These are phyloP conservation scores for Elongisporangium prolatum DNA, from an alignment of 352 stramenopile genomes.

Conservation along the genomic window DNA sequence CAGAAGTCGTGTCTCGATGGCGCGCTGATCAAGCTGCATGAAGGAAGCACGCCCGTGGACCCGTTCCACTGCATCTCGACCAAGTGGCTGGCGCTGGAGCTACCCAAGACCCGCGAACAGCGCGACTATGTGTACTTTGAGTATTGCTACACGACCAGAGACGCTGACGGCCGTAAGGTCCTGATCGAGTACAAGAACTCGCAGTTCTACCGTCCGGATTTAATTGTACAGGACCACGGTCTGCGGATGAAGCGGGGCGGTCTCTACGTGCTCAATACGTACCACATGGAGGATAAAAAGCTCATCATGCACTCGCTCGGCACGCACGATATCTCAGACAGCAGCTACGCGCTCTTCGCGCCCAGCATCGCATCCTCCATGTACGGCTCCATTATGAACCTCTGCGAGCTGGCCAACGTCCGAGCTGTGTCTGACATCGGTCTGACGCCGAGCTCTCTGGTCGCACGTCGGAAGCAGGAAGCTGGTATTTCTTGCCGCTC, in stretches of 20 bases:
- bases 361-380: not conserved
- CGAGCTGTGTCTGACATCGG: not conserved
- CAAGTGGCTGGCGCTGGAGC: slow-evolving; percentile 43
- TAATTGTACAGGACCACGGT: not conserved
- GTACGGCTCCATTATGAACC: not conserved
- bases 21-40: slow-evolving; percentile 31
- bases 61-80: slow-evolving; percentile 48
- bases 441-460: not conserved
- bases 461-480: not conserved
- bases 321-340: not conserved
- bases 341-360: not conserved
- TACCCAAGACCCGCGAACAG: slow-evolving; percentile 41
- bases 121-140: slow-evolving; percentile 45
- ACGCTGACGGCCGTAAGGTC: not conserved
- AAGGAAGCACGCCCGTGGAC: slow-evolving; percentile 27
- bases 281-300: not conserved
- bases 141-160: slow-evolving; percentile 15
- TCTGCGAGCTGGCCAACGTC: not conserved
- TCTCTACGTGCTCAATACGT: not conserved
- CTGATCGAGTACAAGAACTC: not conserved
- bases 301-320: not conserved
- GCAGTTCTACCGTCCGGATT: not conserved
- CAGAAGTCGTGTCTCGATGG: slow-evolving; percentile 37
- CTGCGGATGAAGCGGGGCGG: not conserved
- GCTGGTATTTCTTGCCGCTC: not conserved